phyloP scores from a whole-genome alignment of 805 yeast genomes.

The Saturnispora zaruensis region DNA sequence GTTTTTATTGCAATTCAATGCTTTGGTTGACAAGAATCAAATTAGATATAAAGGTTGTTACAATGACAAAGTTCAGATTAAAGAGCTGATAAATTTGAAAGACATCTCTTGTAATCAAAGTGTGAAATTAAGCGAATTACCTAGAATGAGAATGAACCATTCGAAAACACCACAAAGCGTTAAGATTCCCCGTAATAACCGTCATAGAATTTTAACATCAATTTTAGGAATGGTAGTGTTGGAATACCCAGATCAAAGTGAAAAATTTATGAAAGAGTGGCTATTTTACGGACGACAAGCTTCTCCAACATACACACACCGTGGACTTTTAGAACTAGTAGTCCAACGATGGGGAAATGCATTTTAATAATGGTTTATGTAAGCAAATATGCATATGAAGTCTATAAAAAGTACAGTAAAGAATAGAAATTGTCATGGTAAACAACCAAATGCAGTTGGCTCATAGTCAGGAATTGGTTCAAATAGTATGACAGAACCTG shows the following conservation, averaged over 20 bases:
- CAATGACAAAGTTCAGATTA: neutral
- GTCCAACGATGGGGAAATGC: conserved; percentile 8
- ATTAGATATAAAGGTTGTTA: conserved; percentile 4
- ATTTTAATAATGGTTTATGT: neutral
- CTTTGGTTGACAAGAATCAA: neutral
- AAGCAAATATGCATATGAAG: neutral
- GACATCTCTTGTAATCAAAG: conserved; percentile 3
- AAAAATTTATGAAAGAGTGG: conserved; percentile 23
- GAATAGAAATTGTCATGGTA: conserved; percentile 1
- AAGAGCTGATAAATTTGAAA: neutral
- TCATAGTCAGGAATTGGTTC: conserved; percentile 35
- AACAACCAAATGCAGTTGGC: conserved; percentile 47
- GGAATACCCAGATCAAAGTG: conserved; percentile 17
- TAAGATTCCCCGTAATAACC: conserved; percentile 15
- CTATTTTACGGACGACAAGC: conserved; percentile 21
- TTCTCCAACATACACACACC: conserved; percentile 16
- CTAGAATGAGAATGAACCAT: neutral
- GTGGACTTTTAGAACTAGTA: conserved; percentile 21
- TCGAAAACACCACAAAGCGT: conserved; percentile 6
- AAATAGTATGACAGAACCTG: conserved; percentile 20
- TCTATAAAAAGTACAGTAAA: neutral
- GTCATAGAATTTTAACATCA: conserved; percentile 19
- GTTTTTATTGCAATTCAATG: conserved; percentile 4
- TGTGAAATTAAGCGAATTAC: neutral
- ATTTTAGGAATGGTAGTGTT: conserved; percentile 23